A percentile compares a stretch with the other conserved stretches of the same genome.
phyloP scores from a whole-genome alignment of 106 monocot species.

The Gastrodia elata region DNA sequence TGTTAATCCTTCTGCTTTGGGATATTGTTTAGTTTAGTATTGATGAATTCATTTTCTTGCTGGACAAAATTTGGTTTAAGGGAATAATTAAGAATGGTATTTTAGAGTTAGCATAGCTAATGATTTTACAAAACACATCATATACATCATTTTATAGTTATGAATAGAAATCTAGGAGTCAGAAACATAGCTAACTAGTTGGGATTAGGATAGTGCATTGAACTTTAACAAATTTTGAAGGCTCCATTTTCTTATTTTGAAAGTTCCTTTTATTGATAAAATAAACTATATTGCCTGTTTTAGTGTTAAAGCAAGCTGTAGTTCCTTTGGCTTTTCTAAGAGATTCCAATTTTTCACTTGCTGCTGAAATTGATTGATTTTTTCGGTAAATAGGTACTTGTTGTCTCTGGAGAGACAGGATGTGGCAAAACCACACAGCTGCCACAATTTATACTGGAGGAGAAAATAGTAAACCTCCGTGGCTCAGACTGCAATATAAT shows the following conservation, averaged over 20 bases:
- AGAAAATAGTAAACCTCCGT: slow-evolving; percentile 68
- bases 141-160: neutral
- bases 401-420: slow-evolving; percentile 96
- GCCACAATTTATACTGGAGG: slow-evolving; percentile 91
- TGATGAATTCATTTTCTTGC: neutral
- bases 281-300: neutral
- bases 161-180: neutral
- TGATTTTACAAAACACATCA: neutral
- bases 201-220: neutral
- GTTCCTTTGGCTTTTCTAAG: neutral
- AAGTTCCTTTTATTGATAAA: neutral
- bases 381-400: slow-evolving; percentile 51
- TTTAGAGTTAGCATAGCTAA: neutral
- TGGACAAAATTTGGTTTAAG: neutral
- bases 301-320: neutral
- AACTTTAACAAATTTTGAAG: neutral
- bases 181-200: neutral
- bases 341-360: slow-evolving; percentile 7
- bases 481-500: slow-evolving; percentile 93
- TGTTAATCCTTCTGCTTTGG: neutral
- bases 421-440: slow-evolving; percentile 99
- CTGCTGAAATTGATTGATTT: neutral
- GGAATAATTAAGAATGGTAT: neutral
- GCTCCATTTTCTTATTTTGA: neutral
- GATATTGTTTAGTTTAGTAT: neutral